phyloP scores from a whole-genome alignment of 2,329 filamentous ascomycete genomes.

The Botrytis deweyae region DNA sequence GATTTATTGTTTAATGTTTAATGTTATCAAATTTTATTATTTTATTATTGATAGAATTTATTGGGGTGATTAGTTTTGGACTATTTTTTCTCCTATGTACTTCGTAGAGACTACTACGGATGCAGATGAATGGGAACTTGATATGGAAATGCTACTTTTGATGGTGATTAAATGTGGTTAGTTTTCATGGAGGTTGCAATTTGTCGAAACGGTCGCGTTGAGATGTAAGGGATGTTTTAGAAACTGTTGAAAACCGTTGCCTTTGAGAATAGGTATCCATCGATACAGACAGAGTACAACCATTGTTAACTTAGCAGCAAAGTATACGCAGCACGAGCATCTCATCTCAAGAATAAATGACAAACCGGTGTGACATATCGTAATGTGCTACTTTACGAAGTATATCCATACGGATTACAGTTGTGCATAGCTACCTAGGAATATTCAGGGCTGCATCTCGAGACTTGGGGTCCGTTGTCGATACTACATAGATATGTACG shows the following conservation, averaged over 20 bases:
- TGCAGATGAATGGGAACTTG: background rate
- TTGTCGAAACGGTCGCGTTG: background rate
- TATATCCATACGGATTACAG: background rate
- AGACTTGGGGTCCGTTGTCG: background rate
- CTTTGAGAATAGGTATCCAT: background rate
- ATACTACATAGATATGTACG: background rate
- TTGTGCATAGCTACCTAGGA: background rate
- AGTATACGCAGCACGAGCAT: background rate
- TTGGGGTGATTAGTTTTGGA: no score
- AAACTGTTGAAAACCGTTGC: background rate
- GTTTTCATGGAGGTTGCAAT: background rate
- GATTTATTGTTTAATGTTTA: no score
- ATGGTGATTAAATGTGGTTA: background rate
- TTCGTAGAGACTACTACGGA: background rate
- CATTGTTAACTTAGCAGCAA: background rate
- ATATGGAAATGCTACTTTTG: background rate
- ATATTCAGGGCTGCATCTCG: conserved; percentile 3
- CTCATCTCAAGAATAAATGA: background rate
- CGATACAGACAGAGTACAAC: background rate
- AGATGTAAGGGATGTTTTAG: background rate
- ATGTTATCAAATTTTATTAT: no score
- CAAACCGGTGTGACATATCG: background rate
- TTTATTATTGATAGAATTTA: no score
- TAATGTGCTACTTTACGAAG: background rate
- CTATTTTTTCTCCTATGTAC: no score